Conservation (phyloP, 306 rosid species). For the Inga laurina region DNA sequence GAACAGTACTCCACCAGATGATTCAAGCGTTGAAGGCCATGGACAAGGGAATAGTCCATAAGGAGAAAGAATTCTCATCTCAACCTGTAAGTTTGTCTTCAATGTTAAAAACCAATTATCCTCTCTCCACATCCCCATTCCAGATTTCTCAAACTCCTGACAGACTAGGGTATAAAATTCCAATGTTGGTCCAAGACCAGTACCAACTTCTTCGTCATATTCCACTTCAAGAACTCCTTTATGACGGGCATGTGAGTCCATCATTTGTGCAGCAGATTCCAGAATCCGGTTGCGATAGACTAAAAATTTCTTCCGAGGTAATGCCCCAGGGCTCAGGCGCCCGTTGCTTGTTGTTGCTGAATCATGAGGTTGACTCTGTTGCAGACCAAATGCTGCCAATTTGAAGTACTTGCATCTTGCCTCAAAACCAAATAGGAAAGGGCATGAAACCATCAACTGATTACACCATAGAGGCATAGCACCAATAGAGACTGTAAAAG, state of each 20-base stretch:
- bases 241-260: constrained; percentile 70
- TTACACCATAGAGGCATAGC: constrained; percentile 92
- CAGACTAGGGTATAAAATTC: constrained; percentile 95
- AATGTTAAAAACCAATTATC: constrained; percentile 47
- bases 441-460: constrained; percentile 76
- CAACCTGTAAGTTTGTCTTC: constrained; percentile 40
- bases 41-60: constrained; percentile 91
- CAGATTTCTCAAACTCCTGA: constrained; percentile 84
- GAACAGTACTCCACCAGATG: constrained; percentile 50
- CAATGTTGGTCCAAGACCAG: constrained; percentile 98
- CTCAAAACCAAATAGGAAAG: constrained; percentile 88
- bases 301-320: constrained; percentile 78
- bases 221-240: constrained; percentile 90
- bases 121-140: constrained; percentile 90
- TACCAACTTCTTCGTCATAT: constrained; percentile 95
- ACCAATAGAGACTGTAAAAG: constrained; percentile 68
- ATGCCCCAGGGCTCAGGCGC: constrained; percentile 51
- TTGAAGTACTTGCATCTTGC: constrained; percentile 90
- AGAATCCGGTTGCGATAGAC: constrained; percentile 72
- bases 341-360: constrained; percentile 51
- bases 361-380: constrained; percentile 53
- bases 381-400: constrained; percentile 74
- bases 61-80: constrained; percentile 44
- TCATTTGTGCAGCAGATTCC: constrained; percentile 89
- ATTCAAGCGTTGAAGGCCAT: constrained; percentile 55